Evolutionary conservation across 768 basidiomycete species (phyloP).

Genomic region (Exsudoporus frostii): DNA sequence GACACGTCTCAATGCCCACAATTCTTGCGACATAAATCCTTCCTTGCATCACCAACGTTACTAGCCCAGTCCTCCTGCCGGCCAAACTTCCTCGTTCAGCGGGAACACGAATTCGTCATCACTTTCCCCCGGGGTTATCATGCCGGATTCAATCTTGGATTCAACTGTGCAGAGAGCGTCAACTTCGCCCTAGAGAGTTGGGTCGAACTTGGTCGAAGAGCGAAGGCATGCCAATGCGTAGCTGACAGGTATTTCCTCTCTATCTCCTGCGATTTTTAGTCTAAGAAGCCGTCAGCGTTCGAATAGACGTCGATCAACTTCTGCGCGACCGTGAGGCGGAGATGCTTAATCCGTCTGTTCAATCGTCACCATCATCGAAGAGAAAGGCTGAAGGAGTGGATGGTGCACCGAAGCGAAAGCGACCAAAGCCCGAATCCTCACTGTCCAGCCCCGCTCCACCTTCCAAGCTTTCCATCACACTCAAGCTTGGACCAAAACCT

Average conservation of each 20-base stretch:
- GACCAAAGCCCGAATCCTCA: conserved; percentile 18
- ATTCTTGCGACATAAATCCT: conserved; percentile 95
- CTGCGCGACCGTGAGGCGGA: conserved; percentile 64
- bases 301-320: conserved; percentile 89
- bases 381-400: conserved; percentile 38
- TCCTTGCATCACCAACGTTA: conserved; percentile 82
- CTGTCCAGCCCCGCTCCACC: conserved; percentile 9
- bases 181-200: conserved; percentile 96
- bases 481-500: conserved; percentile 66
- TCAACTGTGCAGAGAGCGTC: conserved; percentile 96
- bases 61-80: conserved; percentile 75
- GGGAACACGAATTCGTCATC: conserved; percentile 93
- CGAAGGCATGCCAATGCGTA: conserved; percentile 74
- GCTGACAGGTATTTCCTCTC: conserved; percentile 55
- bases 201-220: conserved; percentile 83
- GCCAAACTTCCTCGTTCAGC: conserved; percentile 88
- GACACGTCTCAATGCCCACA: conserved; percentile 85
- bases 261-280: neutral
- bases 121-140: conserved; percentile 96
- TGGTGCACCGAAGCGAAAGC: conserved; percentile 22
- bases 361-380: conserved; percentile 30
- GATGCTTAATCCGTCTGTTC: conserved; percentile 10
- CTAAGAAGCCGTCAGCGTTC: conserved; percentile 55
- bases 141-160: conserved; percentile 92
- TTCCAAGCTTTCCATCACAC: conserved; percentile 51